phyloP scores from a whole-genome alignment of 1,139 yeast genomes.

The Hanseniaspora sp. region DNA sequence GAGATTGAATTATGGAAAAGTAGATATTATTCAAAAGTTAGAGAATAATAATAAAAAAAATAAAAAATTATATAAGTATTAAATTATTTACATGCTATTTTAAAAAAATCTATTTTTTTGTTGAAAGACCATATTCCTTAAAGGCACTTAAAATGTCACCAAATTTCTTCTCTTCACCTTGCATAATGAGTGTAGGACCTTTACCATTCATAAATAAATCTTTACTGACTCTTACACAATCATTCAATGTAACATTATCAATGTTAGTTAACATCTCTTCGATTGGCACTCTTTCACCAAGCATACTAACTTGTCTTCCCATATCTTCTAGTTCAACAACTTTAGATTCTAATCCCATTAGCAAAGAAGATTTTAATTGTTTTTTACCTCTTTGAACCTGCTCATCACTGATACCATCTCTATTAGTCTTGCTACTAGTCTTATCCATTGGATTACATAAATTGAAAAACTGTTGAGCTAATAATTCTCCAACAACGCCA shows the following conservation, averaged over 20 bases:
- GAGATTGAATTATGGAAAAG: slow-evolving; percentile 57
- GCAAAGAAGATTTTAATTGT: slow-evolving; percentile 74
- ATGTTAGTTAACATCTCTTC: slow-evolving; percentile 75
- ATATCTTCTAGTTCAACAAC: slow-evolving; percentile 86
- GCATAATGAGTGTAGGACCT: slow-evolving; percentile 75
- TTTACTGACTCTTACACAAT: slow-evolving; percentile 64
- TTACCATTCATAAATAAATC: slow-evolving; percentile 52
- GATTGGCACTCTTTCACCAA: slow-evolving; percentile 66
- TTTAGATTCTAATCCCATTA: slow-evolving; percentile 88
- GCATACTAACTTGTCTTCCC: slow-evolving; percentile 88
- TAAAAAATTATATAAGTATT: slow-evolving; percentile 17
- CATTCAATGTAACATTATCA: slow-evolving; percentile 52
- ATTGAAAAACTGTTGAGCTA: slow-evolving; percentile 59
- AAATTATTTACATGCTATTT: neutral
- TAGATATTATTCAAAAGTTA: slow-evolving; percentile 29
- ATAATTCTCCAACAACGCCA: slow-evolving; percentile 66
- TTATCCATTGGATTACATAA: slow-evolving; percentile 6
- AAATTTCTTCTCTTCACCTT: slow-evolving; percentile 73
- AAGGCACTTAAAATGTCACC: slow-evolving; percentile 70
- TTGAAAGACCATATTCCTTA: slow-evolving; percentile 45
- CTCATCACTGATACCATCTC: slow-evolving; percentile 46
- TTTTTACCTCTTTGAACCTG: slow-evolving; percentile 87
- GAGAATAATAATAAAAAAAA: slow-evolving; percentile 12
- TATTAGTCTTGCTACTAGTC: slow-evolving; percentile 27
- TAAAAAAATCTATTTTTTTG: neutral